Conservation (phyloP, 441 rosid species). For the Isatis lusitanica region DNA sequence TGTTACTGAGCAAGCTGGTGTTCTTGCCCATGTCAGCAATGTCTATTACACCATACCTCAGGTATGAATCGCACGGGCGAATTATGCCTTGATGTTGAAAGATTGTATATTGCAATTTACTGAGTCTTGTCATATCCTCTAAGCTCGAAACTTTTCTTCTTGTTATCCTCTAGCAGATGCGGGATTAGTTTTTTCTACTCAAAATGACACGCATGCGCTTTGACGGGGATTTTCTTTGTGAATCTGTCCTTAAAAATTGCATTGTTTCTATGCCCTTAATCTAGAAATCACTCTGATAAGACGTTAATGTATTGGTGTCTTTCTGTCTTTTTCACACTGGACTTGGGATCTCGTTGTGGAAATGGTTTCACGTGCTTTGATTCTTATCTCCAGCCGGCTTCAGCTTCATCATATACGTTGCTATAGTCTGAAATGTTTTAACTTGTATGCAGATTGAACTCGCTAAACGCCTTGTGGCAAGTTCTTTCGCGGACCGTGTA, state of each 20-base stretch:
- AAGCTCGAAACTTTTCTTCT: not conserved
- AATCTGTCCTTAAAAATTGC: not conserved
- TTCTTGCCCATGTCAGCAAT: constrained; percentile 59
- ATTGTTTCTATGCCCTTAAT: not conserved
- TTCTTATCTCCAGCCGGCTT: not conserved
- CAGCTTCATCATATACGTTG: not conserved
- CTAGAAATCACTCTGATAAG: not conserved
- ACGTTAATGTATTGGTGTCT: not conserved
- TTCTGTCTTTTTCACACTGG: not conserved
- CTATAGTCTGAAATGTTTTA: not conserved
- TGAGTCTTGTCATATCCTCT: not conserved
- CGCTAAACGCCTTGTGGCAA: constrained; percentile 69
- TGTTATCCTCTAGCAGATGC: not conserved
- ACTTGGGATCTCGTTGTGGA: not conserved
- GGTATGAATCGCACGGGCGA: constrained; percentile 18
- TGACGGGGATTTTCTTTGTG: too few relatives aligned
- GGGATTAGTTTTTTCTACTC: not conserved
- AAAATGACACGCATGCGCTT: too few relatives aligned
- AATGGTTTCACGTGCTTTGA: not conserved
- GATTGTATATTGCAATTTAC: not conserved
- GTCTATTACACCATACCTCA: constrained; percentile 56
- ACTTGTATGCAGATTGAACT: constrained; percentile 62
- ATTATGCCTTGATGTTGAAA: not conserved
- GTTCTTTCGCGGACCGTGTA: constrained; percentile 79
- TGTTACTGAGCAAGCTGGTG: constrained; percentile 48